Evolutionary conservation across 176 grass and related monocot species (phyloP).

Genomic region (Juncus effusus): DNA sequence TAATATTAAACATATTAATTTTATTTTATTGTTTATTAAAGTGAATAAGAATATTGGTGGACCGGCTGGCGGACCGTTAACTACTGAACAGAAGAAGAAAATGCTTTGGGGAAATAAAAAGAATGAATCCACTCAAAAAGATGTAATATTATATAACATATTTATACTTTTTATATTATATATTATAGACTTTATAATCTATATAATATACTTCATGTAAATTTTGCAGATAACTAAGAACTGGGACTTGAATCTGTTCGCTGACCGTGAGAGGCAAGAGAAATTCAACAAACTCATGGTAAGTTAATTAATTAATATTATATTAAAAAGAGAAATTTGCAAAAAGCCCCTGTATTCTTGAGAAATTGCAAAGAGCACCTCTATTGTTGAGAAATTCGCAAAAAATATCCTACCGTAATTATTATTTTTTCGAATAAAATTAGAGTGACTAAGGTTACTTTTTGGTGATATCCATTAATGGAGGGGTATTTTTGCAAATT

Average conservation of each 20-base stretch:
- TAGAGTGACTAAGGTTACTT: no score
- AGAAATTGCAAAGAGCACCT: no score
- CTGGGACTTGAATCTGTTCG: slow-evolving; percentile 80
- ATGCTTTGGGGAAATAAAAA: slow-evolving; percentile 97
- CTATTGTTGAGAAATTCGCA: no score
- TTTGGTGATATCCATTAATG: no score
- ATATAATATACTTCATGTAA: slow-evolving; percentile 10
- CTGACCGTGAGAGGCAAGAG: slow-evolving; percentile 82
- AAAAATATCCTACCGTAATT: no score
- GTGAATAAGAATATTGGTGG: slow-evolving; percentile 90
- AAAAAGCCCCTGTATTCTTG: no score
- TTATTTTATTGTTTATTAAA: slow-evolving; percentile 19
- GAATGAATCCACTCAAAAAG: slow-evolving; percentile 43
- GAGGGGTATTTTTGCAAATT: no score
- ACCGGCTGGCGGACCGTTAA: slow-evolving; percentile 47
- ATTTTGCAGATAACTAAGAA: slow-evolving; percentile 47
- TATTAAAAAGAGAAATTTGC: no score
- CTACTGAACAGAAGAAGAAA: slow-evolving; percentile 88
- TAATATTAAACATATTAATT: not conserved
- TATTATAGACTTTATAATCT: not conserved
- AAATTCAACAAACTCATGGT: slow-evolving; percentile 99
- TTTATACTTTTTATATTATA: not conserved
- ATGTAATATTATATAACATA: slow-evolving; percentile 39
- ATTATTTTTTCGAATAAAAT: no score
- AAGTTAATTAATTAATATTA: slow-evolving; percentile 25